Base-by-base conservation (phyloP, 768 basidiomycete species). In the Pulveroboletus sp. region DNA sequence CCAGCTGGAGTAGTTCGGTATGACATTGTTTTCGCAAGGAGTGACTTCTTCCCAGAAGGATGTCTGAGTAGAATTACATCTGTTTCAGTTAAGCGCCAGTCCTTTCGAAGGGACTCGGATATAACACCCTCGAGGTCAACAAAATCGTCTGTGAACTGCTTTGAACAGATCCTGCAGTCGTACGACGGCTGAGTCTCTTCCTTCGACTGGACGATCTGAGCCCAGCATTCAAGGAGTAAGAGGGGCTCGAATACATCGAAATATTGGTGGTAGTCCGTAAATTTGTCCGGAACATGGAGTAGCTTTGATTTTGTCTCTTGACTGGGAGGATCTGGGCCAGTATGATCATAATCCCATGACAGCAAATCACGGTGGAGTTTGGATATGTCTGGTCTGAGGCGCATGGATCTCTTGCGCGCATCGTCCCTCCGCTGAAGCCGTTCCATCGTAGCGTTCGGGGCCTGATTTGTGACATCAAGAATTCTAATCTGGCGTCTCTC, bases 141-240 rank as follows among this genome's bases (percentile, higher is more conserved):
- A 76, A 88, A 97, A 50, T 87, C 83, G 60, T 94, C 90, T 8
- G 81, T 78, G 61, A 81, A 88, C 51, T 79, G 79, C 16, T 88
- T 82, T 14, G 81, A 79, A 23, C 72, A 75, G 35, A 98, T 76
- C 50, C 80, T 84, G 67, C 81, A 82, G 21, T 77, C 72, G 56
- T 82, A 79, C 2, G 66, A 63, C 6, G 83, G 77, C 39, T 70
- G 73, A 8, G 50, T 52, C 47, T 86, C 84, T 43, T 88, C 84
- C 62, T 90, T 91, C 5, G 90, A 82, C 55, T 90, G 82, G 8
- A 75, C 61, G 20, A 95, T 78, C 62, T 95, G 91, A 24, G 86
- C 81, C 94, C 97, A 97, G 53, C 90, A 84, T 68, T 99, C 97
- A 49, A 90, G 71, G 17, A 94, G 69, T 23, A 98, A 71, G 14